Base-by-base conservation (phyloP, 2,329 filamentous ascomycete species). In the Seiridium unicorne region DNA sequence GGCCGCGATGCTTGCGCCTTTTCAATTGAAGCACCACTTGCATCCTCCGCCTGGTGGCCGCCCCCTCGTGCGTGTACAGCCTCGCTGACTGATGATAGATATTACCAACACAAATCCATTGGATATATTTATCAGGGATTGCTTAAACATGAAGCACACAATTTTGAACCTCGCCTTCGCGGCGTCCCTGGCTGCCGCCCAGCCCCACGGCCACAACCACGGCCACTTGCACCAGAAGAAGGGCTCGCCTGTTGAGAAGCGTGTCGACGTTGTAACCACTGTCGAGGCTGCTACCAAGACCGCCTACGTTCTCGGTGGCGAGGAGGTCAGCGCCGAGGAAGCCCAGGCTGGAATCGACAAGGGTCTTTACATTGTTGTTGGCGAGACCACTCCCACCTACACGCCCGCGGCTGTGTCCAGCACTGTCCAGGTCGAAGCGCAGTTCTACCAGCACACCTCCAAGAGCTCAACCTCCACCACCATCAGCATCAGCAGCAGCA, bases 331-430 rank as follows among this genome's bases (percentile, higher is more conserved):
- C 57, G 76, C 83, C 62, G 75, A 83, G 0, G 84, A 92, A 62
- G 92, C 92, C 58, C 83, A 89, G 77, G 72, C 84, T 59, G 92
- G 92, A 64, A 82, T 98, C 67, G 77, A 83, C 60, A 84, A 89
- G 63, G 90, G 92, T 57, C 83, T 85, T 51, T 95, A 87, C 78
- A 80, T 89, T 51, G 78, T 90, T 54, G 79, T 89, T 51, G 84
- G 86, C 65, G 84, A 86, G 71, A 79, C 82, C 49, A 77, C 76
- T 11, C 84, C 84, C 54, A 81, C 81, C 48, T 84, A 84, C 66
- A 73, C 70, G 47, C 72, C 81, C n/a, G 79, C 78, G 5, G 73
- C 75, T 31, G 63, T 74, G 7, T 65, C 74, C 9, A 68, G 67
- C 13, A 66, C 71, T 44, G 69, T 75, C n/a, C 66, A 69, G 61